Base-by-base conservation (phyloP, 2,329 filamentous ascomycete genomes). In the Elsinoe fawcettii region DNA sequence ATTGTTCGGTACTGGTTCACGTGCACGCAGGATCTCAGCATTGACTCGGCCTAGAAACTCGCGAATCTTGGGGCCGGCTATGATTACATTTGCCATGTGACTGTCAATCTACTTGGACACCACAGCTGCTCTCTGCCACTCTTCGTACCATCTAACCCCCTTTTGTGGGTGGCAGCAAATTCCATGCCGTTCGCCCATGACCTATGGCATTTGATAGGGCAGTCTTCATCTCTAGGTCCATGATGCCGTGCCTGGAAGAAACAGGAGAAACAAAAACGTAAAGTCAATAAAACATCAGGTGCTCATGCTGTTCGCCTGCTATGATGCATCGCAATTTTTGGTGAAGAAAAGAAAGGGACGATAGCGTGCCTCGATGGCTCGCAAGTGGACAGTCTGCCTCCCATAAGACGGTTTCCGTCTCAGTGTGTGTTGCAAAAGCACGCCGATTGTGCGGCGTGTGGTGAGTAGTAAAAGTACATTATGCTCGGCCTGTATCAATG, bases 251-350 rank as follows among this genome's bases (percentile, higher is more conserved):
- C 30, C 46, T 16, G 6, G 34, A 2, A 53, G n/a, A n/a, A 53
- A 53, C 9, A 25, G 18, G 32, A 39, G 22, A 20, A 37, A 30
- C 27, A 30, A 39, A 53, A 53, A 53, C 49, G 49, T 53, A 53
- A 53, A 53, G 49, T 53, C 49, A 53, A 25, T 39, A 53, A 53
- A 53, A 53, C 49, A 53, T 53, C 49, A 53, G 39, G 32, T 53
- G 49, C 49, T 53, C 49, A 53, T 53, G 49, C 49, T 53, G 30
- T 39, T 53, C 49, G 49, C 49, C 49, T 53, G 49, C 49, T 53
- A 34, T 53, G 49, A 53, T 53, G 49, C 49, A 39, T 53, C 49
- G 49, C 49, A 53, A 53, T 53, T 53, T 53, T 53, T 39, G 49
- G 30, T 39, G 30, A 53, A 34, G 16, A 30, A 18, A 39, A 25